A percentile compares a stretch with the other conserved stretches of the same genome.
These are phyloP conservation scores for Phytopythium aichiense DNA, from an alignment of 352 stramenopile species.

Conservation along the genomic window DNA sequence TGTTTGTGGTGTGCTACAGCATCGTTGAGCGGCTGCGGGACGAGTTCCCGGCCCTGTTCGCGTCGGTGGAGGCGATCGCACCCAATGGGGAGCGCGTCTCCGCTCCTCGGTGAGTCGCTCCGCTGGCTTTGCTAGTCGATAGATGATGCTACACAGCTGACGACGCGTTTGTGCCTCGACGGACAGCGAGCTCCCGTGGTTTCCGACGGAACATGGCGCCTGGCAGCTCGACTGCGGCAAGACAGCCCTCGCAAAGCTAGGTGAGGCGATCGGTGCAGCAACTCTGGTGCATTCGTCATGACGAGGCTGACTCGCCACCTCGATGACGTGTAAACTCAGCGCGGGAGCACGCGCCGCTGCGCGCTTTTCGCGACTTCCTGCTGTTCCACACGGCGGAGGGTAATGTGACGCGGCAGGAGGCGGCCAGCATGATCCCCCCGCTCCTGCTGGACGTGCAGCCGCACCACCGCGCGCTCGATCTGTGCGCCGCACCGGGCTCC, in stretches of 20 bases:
- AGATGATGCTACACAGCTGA: not conserved
- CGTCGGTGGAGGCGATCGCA: conserved; percentile 8
- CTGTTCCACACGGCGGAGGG: conserved; percentile 88
- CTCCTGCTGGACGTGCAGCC: conserved; percentile 93
- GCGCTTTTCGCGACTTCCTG: conserved; percentile 91
- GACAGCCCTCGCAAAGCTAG: conserved; percentile 50
- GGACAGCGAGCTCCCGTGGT: conserved; percentile 55
- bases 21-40: conserved; percentile 46
- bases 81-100: conserved; percentile 27
- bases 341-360: conserved; percentile 50
- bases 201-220: conserved; percentile 43
- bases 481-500: conserved; percentile 94
- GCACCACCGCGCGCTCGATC: conserved; percentile 70
- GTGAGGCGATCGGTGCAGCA: conserved; percentile 11
- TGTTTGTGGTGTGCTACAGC: conserved; percentile 8
- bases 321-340: conserved; percentile 13
- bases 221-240: conserved; percentile 78
- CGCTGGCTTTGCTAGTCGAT: not conserved
- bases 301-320: not conserved
- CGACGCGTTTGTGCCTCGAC: not conserved
- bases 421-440: conserved; percentile 97
- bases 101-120: conserved; percentile 25
- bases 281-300: not conserved
- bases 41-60: conserved; percentile 44
- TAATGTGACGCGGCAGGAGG: conserved; percentile 95